Evolutionary conservation across 331 rosid species (phyloP).

Genomic region (Phaseolus coccineus): DNA sequence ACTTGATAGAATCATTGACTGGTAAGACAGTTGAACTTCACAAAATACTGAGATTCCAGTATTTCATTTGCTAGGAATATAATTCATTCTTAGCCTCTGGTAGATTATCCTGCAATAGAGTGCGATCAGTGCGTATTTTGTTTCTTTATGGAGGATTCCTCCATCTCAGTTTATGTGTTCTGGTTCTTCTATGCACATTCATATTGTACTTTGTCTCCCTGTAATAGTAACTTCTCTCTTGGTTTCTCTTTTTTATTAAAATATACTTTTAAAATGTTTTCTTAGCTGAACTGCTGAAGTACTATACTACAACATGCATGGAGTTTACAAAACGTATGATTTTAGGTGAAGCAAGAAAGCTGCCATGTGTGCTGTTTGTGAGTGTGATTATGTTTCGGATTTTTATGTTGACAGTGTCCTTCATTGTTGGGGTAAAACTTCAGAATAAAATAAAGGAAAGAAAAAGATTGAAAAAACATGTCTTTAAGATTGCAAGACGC

Average conservation of each 20-base stretch:
- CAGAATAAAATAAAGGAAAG: too few species aligned
- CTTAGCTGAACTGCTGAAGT: neutral
- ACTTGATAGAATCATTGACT: slow-evolving; percentile 35
- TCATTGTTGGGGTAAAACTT: too few species aligned
- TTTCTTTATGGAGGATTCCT: slow-evolving; percentile 21
- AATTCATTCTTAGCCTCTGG: slow-evolving; percentile 14
- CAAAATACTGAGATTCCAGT: slow-evolving; percentile 6
- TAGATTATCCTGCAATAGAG: slow-evolving; percentile 26
- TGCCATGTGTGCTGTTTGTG: too few species aligned
- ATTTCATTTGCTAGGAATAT: slow-evolving; percentile 9
- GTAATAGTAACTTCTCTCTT: neutral
- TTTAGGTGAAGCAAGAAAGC: slow-evolving; percentile 6
- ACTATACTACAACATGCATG: neutral
- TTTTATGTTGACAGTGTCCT: too few species aligned
- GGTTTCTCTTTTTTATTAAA: neutral
- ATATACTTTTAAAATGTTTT: neutral
- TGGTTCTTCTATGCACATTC: neutral
- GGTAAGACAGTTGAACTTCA: slow-evolving; percentile 42
- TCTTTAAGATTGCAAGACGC: neutral
- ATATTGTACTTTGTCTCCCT: neutral
- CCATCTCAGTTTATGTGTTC: slow-evolving; percentile 13
- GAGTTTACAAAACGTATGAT: slow-evolving; percentile 1
- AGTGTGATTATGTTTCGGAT: too few species aligned
- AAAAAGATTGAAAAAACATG: neutral
- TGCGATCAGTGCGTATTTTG: neutral